Evolutionary conservation across 345 rosid genomes (phyloP), one percentile per base, ranked within the genome.

Genomic region (Dipteronia sinensis): DNA sequence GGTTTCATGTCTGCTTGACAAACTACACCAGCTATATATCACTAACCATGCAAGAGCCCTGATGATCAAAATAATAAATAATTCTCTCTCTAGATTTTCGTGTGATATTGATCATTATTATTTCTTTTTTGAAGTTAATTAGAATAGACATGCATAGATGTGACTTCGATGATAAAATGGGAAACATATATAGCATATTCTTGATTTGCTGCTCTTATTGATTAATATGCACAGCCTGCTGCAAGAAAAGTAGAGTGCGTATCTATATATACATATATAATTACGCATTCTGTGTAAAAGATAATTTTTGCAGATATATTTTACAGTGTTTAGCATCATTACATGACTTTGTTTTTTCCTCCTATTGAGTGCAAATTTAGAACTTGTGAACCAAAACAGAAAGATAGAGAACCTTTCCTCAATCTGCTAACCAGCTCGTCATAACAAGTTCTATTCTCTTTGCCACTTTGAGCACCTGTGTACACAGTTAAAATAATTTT

Each of bases 391-490:
- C 64, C 38, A 47, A 59, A 80, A 67, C 77, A 65, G 73, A 71
- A 79, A 25, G 79, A 47, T 77, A 71, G 69, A 22, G 78, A 76
- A 81, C 55, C 73, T 83, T 83, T 76, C 82, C 84, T 65, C 25
- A 58, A 65, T 75, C 70, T 65, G 62, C 55, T 11, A 62, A 34
- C 25, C 69, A 56, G 29, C 67, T 31, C 53, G 9, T 23, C 16
- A 44, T 31, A 25, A 22, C 42, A 66, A 55, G 59, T 76, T 83
- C 80, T 44, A 59, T 79, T 63, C 20, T 67, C 70, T 71, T 64
- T 71, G 59, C 23, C 61, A 31, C 71, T 34, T 23, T 16, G 7
- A 76, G 65, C 27, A 69, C 25, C 69, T 75, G 20, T 75, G 20
- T 10, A 44, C 72, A n/a, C 63, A 58, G 63, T 58, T 58, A 51